Conservation (phyloP, 2,329 filamentous ascomycete genomes). For the Chalaropsis thielavioides region DNA sequence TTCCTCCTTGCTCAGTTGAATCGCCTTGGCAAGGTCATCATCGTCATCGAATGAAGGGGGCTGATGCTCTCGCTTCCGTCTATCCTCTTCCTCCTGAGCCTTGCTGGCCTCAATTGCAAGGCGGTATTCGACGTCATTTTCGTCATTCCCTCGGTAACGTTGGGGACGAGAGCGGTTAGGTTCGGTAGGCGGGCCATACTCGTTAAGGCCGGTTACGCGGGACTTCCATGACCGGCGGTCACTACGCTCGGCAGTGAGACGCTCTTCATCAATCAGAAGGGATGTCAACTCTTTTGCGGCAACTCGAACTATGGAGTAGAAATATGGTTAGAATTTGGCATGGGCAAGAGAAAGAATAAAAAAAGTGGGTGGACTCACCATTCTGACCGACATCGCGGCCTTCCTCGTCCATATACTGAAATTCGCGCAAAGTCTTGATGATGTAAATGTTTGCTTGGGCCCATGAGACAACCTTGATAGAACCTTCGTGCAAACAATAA, state of each 20-base stretch:
- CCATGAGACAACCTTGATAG: constrained; percentile 93
- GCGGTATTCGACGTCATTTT: constrained; percentile 81
- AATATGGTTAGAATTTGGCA: constrained; percentile 15
- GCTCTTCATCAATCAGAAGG: constrained; percentile 83
- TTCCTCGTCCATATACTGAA: constrained; percentile 92
- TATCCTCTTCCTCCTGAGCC: constrained; percentile 83
- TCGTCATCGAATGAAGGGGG: constrained; percentile 45
- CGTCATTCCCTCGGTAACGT: constrained; percentile 44
- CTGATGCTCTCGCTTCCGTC: constrained; percentile 53
- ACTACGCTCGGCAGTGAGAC: constrained; percentile 73
- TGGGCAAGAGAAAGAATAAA: background rate
- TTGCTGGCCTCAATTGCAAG: constrained; percentile 92
- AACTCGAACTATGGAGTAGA: constrained; percentile 58
- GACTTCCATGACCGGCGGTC: constrained; percentile 96
- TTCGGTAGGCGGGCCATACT: constrained; percentile 43
- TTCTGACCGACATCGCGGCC: constrained; percentile 92
- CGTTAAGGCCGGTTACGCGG: constrained; percentile 82
- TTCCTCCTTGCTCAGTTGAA: constrained; percentile 87
- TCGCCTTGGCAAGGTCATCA: constrained; percentile 85
- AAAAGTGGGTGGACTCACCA: constrained; percentile 41
- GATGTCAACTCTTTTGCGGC: constrained; percentile 92
- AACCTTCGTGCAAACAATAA: constrained; percentile 95
- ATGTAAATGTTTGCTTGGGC: constrained; percentile 96
- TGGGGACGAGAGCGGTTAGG: constrained; percentile 30
- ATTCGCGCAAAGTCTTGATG: constrained; percentile 95